Evolutionary conservation across 2,329 filamentous ascomycete genomes (phyloP), one percentile per base, ranked within the genome.

Genomic region (Triangularia verruculosa): DNA sequence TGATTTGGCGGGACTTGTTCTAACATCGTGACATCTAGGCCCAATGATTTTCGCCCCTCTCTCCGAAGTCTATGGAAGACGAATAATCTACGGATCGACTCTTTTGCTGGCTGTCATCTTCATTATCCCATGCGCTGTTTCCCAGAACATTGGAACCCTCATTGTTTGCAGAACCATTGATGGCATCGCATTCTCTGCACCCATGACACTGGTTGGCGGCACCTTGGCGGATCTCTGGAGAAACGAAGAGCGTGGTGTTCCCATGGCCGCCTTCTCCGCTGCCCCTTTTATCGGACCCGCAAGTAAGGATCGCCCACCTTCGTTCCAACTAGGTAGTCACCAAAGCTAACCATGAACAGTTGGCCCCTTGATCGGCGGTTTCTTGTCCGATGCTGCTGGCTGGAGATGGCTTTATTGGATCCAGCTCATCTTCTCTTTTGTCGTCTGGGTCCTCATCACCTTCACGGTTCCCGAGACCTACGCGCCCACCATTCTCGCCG

Each of bases 381-480:
- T 87, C 73, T 80, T 95, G 1, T 83, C 84, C 7, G 89, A 93
- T 69, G 84, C 83, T 0, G 77, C 80, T 0, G 89, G 89, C 39
- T 95, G 92, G 92, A 80, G 91, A 68, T 95, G 91, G 90, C 80
- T 95, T 0, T 95, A 95, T 79, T 94, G 90, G 89, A 85, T 96
- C 69, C 91, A 94, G 72, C 80, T 95, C 11, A 96, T 96, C 71
- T 73, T 95, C 12, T 80, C 89, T 25, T 87, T 82, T 13, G 73
- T 88, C 57, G 84, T 89, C 69, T 95, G 89, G 86, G 65, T 89
- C 17, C 74, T 94, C 65, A 93, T 95, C 75, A 89, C 88, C 28
- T 93, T 96, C 76, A 95, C 91, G n/a, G 89, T 96, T 0, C 91
- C 92, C 1, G 93, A 96, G 76, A 97, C 93, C 0, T 96, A 95